Percentiles rank a stretch among this genome's conserved stretches.
phyloP scores from a whole-genome alignment of 306 rosid species.

The Corylus avellana region DNA sequence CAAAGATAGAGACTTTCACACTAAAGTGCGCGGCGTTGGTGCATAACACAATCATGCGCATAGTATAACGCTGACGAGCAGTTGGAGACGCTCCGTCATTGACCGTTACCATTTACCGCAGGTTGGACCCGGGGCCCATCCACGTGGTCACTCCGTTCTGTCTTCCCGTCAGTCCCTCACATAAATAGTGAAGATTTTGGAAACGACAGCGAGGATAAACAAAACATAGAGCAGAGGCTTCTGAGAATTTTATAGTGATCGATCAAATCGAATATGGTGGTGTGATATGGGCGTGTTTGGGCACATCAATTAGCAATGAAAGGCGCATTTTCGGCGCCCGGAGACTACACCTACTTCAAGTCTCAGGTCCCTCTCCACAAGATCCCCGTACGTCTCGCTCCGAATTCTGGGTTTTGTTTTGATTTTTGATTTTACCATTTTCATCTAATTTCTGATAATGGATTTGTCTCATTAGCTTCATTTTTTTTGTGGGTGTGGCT shows the following conservation, averaged over 20 bases:
- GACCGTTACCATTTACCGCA: conserved; percentile 1
- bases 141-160: conserved; percentile 22
- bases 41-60: background rate
- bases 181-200: conserved; percentile 1
- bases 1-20: background rate
- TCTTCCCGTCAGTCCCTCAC: conserved; percentile 25
- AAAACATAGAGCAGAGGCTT: background rate
- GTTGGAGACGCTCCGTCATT: conserved; percentile 25
- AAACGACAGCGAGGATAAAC: conserved; percentile 9
- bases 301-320: conserved; percentile 59
- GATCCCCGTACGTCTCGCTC: conserved; percentile 71
- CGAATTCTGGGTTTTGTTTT: background rate
- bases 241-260: conserved; percentile 7
- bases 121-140: conserved; percentile 23
- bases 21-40: background rate
- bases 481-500: conserved; percentile 4
- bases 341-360: conserved; percentile 96
- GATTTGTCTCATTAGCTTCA: conserved; percentile 8
- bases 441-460: background rate
- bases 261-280: conserved; percentile 24
- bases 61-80: conserved; percentile 25
- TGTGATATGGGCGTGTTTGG: conserved; percentile 33
- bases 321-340: conserved; percentile 97
- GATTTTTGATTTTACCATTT: background rate
- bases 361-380: conserved; percentile 98